A percentile compares a stretch with the other conserved stretches of the same genome.
Conservation (phyloP, 1,284 basidiomycete genomes). For the Microbotryomycetes sp. region DNA sequence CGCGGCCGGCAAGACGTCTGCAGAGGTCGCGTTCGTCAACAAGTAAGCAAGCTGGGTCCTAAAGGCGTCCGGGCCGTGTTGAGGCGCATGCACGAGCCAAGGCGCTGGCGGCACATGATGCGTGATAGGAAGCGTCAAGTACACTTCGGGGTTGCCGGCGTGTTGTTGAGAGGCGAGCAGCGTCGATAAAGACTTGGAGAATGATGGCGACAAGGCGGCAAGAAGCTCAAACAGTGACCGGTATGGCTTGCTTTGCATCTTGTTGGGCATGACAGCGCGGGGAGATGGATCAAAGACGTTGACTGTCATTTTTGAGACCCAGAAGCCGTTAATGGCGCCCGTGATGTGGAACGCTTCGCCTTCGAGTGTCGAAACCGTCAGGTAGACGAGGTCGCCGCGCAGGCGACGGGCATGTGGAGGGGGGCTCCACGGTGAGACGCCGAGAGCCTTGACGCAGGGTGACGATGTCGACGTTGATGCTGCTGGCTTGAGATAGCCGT, state of each 20-base stretch:
- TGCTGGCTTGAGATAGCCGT: constrained; percentile 7
- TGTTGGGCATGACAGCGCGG: constrained; percentile 35
- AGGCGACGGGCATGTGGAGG: constrained; percentile 48
- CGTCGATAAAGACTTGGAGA: constrained; percentile 39
- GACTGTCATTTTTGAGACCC: constrained; percentile 47
- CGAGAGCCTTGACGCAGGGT: constrained; percentile 44
- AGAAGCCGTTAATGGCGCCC: constrained; percentile 50
- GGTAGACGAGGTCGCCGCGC: constrained; percentile 51
- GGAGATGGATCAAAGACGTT: constrained; percentile 45
- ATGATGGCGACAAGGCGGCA: constrained; percentile 44
- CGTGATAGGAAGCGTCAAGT: constrained; percentile 46
- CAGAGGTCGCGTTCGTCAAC: constrained; percentile 39
- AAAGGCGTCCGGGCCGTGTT: constrained; percentile 45
- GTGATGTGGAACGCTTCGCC: constrained; percentile 50
- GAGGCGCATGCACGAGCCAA: constrained; percentile 44
- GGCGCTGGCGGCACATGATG: constrained; percentile 50
- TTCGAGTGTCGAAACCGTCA: constrained; percentile 50
- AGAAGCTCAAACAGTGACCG: constrained; percentile 50
- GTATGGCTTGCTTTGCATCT: constrained; percentile 36
- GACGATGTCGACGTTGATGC: constrained; percentile 12
- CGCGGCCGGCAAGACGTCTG: constrained; percentile 48
- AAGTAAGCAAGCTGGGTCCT: constrained; percentile 52
- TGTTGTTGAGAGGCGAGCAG: constrained; percentile 35
- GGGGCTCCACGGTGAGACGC: constrained; percentile 53
- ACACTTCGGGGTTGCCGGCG: constrained; percentile 32